Evolutionary conservation across 2,329 filamentous ascomycete genomes (phyloP).

Genomic region (Aspergillus transmontanensis): DNA sequence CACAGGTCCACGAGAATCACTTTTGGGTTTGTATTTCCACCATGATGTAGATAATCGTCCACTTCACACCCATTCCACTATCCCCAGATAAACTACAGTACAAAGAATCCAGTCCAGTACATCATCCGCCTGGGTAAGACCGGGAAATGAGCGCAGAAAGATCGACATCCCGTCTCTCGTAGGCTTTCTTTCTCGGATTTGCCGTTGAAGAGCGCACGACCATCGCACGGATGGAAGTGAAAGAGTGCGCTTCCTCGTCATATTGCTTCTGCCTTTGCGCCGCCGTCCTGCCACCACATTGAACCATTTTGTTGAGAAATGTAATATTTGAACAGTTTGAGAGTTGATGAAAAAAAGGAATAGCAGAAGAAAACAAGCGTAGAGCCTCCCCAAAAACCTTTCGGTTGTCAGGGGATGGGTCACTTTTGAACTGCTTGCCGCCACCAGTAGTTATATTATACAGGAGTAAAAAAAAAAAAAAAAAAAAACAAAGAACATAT

Average conservation of each 20-base stretch:
- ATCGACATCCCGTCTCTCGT: slow-evolving; percentile 20
- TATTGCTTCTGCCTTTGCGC: slow-evolving; percentile 10
- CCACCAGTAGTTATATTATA: slow-evolving; percentile 26
- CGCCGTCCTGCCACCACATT: slow-evolving; percentile 14
- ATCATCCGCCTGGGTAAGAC: slow-evolving; percentile 13
- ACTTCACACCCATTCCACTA: slow-evolving; percentile 19
- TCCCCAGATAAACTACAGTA: slow-evolving; percentile 30
- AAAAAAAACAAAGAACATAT: slow-evolving; percentile 15
- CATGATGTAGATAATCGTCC: slow-evolving; percentile 10
- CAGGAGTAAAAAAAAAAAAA: slow-evolving; percentile 18
- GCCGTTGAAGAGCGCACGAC: not conserved
- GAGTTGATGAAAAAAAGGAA: not conserved
- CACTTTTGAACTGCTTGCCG: slow-evolving; percentile 24
- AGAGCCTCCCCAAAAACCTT: slow-evolving; percentile 15
- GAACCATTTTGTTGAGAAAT: slow-evolving; percentile 13
- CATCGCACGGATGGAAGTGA: no score
- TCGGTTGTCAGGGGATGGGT: slow-evolving; percentile 18
- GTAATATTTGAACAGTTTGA: slow-evolving; percentile 1
- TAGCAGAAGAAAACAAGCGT: slow-evolving; percentile 7
- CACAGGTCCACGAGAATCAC: slow-evolving; percentile 18
- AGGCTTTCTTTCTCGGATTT: slow-evolving; percentile 17
- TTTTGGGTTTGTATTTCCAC: slow-evolving; percentile 16
- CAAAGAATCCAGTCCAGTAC: slow-evolving; percentile 28
- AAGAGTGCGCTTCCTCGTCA: not conserved
- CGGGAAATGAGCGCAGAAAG: slow-evolving; percentile 17